Conservation (phyloP, 768 basidiomycete species). For the Mycena vitilis region DNA sequence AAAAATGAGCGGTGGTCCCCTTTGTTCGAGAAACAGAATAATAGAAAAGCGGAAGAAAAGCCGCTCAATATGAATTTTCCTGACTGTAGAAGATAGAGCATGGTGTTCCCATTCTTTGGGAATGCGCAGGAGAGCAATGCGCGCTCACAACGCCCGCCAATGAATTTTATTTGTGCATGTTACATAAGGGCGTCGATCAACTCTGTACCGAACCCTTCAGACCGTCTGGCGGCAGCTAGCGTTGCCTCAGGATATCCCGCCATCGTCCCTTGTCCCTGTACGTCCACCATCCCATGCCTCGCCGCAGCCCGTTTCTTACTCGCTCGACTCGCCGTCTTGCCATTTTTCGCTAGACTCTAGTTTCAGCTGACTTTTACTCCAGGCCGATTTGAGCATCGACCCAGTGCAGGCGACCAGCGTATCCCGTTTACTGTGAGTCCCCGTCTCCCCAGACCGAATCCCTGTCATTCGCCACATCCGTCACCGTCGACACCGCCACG, state of each 20-base stretch:
- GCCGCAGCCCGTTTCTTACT: slow-evolving; percentile 31
- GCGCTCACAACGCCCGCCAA: not conserved
- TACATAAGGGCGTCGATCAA: slow-evolving; percentile 56
- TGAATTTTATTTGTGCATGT: slow-evolving; percentile 48
- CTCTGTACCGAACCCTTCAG: slow-evolving; percentile 46
- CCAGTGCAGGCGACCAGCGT: slow-evolving; percentile 38
- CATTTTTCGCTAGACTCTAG: slow-evolving; percentile 38
- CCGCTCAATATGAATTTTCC: no score
- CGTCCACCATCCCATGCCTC: slow-evolving; percentile 29
- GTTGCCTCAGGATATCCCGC: slow-evolving; percentile 22
- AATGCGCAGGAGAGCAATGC: not conserved
- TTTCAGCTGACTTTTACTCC: slow-evolving; percentile 41
- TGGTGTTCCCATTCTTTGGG: no score
- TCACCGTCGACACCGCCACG: slow-evolving; percentile 49
- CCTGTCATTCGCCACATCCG: slow-evolving; percentile 27
- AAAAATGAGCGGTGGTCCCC: not conserved
- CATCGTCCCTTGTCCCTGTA: slow-evolving; percentile 37
- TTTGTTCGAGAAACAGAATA: not conserved
- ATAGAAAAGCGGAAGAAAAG: not conserved
- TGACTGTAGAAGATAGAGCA: no score
- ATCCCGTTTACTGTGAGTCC: slow-evolving; percentile 37
- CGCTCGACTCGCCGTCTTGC: slow-evolving; percentile 9
- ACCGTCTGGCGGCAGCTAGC: slow-evolving; percentile 53
- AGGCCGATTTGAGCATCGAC: slow-evolving; percentile 47
- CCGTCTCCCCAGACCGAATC: slow-evolving; percentile 34